phyloP scores from a whole-genome alignment of 192 early-diverging fungal species.

The Pilobolus umbonatus region DNA sequence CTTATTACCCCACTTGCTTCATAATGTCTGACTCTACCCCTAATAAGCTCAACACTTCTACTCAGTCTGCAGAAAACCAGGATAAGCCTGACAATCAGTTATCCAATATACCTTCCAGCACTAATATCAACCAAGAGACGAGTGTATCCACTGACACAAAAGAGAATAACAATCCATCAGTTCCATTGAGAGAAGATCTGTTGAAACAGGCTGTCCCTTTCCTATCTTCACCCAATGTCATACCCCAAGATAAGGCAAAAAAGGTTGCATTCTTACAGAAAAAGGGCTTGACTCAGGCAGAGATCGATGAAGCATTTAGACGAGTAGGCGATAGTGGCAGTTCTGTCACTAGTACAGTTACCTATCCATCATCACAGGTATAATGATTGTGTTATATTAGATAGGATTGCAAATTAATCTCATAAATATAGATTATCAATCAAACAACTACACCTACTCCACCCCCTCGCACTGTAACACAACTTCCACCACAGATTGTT shows the following conservation, averaged over 20 bases:
- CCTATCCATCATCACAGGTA: not conserved
- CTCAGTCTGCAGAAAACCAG: not conserved
- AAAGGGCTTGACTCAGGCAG: conserved; percentile 64
- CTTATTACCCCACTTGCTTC: not conserved
- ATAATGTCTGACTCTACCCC: not conserved
- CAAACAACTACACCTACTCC: conserved; percentile 16
- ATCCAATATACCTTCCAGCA: not conserved
- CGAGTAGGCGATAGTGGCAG: conserved; percentile 16
- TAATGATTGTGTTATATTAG: not conserved
- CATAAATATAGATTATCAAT: not conserved
- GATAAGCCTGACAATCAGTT: not conserved
- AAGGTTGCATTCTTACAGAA: conserved; percentile 73
- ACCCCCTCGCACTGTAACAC: not conserved
- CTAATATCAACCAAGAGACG: not conserved
- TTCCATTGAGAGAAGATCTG: conserved; percentile 48
- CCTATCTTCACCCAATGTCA: conserved; percentile 72
- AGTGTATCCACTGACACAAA: not conserved
- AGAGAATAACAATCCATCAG: not conserved
- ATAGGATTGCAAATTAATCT: not conserved
- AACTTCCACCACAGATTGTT: conserved; percentile 19
- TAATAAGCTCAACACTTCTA: not conserved
- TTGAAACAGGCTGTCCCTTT: conserved; percentile 63
- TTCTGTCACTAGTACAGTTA: not conserved
- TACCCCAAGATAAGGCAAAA: conserved; percentile 63
- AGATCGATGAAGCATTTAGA: conserved; percentile 63